Percentiles rank a stretch among this genome's conserved stretches.
phyloP scores from a whole-genome alignment of 768 basidiomycete genomes.

The Kwoniella sp. region DNA sequence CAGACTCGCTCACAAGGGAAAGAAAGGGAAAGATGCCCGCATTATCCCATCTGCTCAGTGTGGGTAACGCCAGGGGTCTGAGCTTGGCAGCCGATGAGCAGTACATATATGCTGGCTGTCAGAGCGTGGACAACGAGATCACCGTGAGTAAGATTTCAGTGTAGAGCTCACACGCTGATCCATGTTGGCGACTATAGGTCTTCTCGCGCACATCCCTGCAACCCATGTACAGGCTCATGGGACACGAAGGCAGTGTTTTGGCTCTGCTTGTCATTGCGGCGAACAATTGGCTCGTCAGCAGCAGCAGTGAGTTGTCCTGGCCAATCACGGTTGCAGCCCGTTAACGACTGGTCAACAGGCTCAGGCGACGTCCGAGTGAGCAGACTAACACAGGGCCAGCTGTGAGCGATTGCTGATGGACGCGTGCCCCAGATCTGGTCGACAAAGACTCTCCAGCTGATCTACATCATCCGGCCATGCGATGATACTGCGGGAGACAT shows the following conservation, averaged over 20 bases:
- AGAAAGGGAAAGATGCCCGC: constrained; percentile 46
- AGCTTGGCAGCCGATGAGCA: constrained; percentile 60
- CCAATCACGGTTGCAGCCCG: neutral
- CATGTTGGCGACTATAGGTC: constrained; percentile 56
- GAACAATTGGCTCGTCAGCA: constrained; percentile 81
- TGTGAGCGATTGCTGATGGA: neutral
- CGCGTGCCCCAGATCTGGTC: constrained; percentile 72
- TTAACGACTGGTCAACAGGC: constrained; percentile 53
- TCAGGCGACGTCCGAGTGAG: constrained; percentile 81
- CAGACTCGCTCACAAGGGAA: constrained; percentile 46
- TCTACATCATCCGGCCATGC: constrained; percentile 74
- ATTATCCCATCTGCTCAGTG: constrained; percentile 44
- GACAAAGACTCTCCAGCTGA: constrained; percentile 60
- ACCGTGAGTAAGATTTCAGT: constrained; percentile 55
- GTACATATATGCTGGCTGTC: constrained; percentile 78
- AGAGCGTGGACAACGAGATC: constrained; percentile 63
- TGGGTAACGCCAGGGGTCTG: constrained; percentile 40
- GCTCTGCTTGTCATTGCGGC: constrained; percentile 70
- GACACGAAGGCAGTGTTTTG: constrained; percentile 80
- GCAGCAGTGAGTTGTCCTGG: constrained; percentile 61
- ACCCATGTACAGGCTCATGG: constrained; percentile 64
- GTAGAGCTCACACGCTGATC: neutral
- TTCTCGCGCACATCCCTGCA: constrained; percentile 74
- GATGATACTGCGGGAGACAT: constrained; percentile 81
- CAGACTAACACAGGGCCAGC: constrained; percentile 6